Base-by-base conservation (phyloP, 2,329 filamentous ascomycete genomes). In the Claviceps pazoutovae region DNA sequence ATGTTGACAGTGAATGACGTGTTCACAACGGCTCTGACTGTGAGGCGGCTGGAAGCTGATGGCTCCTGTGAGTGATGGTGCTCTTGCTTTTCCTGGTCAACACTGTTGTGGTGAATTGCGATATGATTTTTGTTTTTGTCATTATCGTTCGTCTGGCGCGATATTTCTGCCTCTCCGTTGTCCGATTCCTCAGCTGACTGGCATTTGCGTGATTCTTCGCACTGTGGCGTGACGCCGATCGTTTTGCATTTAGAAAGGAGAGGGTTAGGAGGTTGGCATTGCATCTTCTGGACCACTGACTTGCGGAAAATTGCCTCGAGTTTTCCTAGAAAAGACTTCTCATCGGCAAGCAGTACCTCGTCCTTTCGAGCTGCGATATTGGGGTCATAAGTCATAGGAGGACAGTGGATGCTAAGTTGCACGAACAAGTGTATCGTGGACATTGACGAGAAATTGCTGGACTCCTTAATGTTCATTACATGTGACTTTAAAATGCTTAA, bases 351-450 rank as follows among this genome's bases (percentile, higher is more conserved):
- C 1, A 88, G 60, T 2, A 90, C 74, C 58, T 88, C 79, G 52
- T 87, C 80, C 61, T 90, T 90, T 3, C 79, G 71, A 3, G 84
- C 78, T 54, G 88, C 80, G 5, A 89, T 66, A 57, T 89, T 90
- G 1, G 75, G 71, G 64, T 90, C 86, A 59, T 90, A 90, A 53
- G 72, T 81, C 30, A 74, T 73, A 1, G 68, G 61, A 0, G 79
- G 74, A 59, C 84, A 89, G 14, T 62, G 63, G 34, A 90, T 79
- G 52, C 80, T 76, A 39, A 90, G 64, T 42, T 73, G 73, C 42
- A 88, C 64, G 60, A 89, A 88, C 0, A 75, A 74, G 49, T 78
- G 74, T 17, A 70, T 72, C 46, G 57, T 59, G 26, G 63, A 58
- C 6, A 58, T 11, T 34, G 30, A 54, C 8, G 34, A 37, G 17